Base-by-base conservation (phyloP, 169 alveolate species). In the Cryptosporidium parvum region DNA sequence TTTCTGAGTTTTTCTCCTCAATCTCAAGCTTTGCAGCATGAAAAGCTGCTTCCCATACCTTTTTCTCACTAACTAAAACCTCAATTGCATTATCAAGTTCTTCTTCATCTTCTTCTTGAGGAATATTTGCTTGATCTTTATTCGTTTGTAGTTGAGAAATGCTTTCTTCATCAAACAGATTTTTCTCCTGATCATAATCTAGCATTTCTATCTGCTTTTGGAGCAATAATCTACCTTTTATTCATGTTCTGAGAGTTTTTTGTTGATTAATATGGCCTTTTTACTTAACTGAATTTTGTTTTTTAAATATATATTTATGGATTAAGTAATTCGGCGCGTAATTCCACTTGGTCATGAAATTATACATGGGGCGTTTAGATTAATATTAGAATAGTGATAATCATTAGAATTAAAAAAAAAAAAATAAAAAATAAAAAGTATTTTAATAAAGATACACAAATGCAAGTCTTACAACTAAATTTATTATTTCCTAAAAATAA, bases 21-120 rank as follows among this genome's bases (percentile, higher is more conserved):
- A 80, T 61, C 51, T 80, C 89, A 21, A 62, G 59, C n/a, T 80
- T 59, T 26, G 89, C 89, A 42, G 67, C 61, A 31, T 65, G 62
- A 23, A 80, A 80, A 12, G 89, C 89, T 3, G 44, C 67, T 31
- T 80, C 89, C 89, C 89, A 80, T 21, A 80, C 73, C 26, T 65
- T 80, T 53, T 80, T 80, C 31, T 80, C 89, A 62, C 53, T 65
- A 12, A 80, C 51, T 7, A 80, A 39, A 9, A 80, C 48, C 14
- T 80, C 80, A 31, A 80, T 62, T 21, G 75, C 89, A 14, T 65
- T 80, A 21, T 80, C 89, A 18, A 80, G 75, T 29, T 80, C 89
- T 45, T 73, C 70, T 5, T 53, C 70, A 9, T 31, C 72, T 56
- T 56, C 37, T 9, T 65, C 52, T 26, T 33, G 37, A 18, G 69